phyloP scores from a whole-genome alignment of 148 eudicot genomes.

The Cornus suecica region DNA sequence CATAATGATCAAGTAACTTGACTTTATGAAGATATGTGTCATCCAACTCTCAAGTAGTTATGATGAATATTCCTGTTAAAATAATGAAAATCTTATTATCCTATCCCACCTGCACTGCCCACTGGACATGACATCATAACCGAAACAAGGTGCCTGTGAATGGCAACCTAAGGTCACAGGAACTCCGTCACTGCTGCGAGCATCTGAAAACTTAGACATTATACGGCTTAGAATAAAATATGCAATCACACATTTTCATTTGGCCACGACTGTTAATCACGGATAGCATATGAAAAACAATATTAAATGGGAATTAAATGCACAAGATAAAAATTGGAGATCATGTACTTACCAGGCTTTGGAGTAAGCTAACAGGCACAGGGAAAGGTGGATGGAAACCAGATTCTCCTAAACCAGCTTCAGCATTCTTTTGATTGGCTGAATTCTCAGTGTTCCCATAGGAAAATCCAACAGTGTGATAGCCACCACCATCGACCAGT shows the following conservation, averaged over 20 bases:
- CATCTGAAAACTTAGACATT: conserved; percentile 97
- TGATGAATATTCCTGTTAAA: conserved; percentile 37
- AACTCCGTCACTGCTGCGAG: conserved; percentile 87
- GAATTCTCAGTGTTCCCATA: conserved; percentile 56
- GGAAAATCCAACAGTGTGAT: conserved; percentile 64
- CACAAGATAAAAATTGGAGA: conserved; percentile 16
- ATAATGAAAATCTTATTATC: conserved; percentile 47
- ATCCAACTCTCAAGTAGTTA: conserved; percentile 50
- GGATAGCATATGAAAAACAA: conserved; percentile 28
- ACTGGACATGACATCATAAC: conserved; percentile 79
- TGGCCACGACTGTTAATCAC: conserved; percentile 48
- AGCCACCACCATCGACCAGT: conserved; percentile 43
- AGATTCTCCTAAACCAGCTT: conserved; percentile 31
- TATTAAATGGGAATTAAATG: conserved; percentile 13
- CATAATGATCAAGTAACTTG: conserved; percentile 35
- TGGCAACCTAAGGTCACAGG: conserved; percentile 88
- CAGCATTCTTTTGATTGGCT: conserved; percentile 46
- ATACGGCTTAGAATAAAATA: conserved; percentile 79
- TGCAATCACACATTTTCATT: conserved; percentile 48
- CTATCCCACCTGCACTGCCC: conserved; percentile 98
- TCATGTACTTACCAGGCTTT: conserved; percentile 67
- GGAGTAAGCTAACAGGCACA: conserved; percentile 67
- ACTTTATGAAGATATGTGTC: conserved; percentile 37
- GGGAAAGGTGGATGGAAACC: conserved; percentile 65
- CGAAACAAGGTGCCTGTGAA: conserved; percentile 84